Conservation (phyloP, 768 basidiomycete species). For the Inosperma sp. region DNA sequence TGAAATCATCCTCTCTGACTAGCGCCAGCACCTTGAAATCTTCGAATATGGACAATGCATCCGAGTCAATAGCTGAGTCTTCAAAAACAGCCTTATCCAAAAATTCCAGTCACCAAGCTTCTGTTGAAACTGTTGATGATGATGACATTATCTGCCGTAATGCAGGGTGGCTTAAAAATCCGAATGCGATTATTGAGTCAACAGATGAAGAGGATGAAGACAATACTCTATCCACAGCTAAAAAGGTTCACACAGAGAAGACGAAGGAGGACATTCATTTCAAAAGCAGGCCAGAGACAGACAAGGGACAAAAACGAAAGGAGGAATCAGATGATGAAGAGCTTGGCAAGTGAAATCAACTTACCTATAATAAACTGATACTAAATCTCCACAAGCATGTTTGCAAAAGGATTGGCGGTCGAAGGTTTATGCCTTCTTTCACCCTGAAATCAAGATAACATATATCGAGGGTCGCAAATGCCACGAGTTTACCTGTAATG, state of each 20-base stretch:
- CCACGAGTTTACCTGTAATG: conserved; percentile 7
- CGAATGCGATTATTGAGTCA: conserved; percentile 1
- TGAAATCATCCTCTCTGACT: background rate
- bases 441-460: background rate
- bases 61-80: background rate
- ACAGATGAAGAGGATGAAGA: conserved; percentile 1
- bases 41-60: background rate
- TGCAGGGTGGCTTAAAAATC: background rate
- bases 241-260: background rate
- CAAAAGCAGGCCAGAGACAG: background rate
- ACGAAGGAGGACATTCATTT: background rate
- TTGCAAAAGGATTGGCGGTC: conserved; percentile 5
- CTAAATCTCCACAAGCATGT: background rate
- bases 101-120: background rate
- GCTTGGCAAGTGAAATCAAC: background rate
- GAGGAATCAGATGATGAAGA: background rate
- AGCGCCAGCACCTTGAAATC: background rate
- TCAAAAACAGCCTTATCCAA: background rate
- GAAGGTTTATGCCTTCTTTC: conserved; percentile 4
- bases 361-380: background rate
- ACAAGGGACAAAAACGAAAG: background rate
- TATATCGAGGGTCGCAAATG: background rate
- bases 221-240: background rate
- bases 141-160: conserved; percentile 1
- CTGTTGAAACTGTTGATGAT: conserved; percentile 2